Evolutionary conservation across 2,329 filamentous ascomycete genomes (phyloP), one percentile per base, ranked within the genome.

Genomic region (Fusarium sp.): DNA sequence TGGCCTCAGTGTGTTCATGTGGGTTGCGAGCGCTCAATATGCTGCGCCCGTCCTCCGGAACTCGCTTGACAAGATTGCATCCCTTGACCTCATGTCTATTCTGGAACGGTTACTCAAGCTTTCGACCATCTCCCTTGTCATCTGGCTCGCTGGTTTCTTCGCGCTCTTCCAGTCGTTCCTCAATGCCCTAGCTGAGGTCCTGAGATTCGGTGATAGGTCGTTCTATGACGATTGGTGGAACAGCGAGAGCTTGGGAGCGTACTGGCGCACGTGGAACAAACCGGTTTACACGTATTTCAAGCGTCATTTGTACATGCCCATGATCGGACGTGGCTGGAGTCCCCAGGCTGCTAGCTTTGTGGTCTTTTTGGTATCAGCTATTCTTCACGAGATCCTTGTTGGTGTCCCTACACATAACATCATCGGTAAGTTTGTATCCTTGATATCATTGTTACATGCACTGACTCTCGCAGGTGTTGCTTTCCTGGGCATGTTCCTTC

Each of bases 221-320:
- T 99, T 99, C 81, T 99, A 99, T 81, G 92, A 93, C 40, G 94
- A 97, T 78, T 99, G 96, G 96, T 99, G 96, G 96, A 99, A 99
- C 78, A 93, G 91, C 71, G 90, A 91, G 59, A 94, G 91, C 72
- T 85, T 98, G 10, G 93, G 95, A 37, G 88, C 88, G 7, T 99
- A 99, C 84, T 98, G 95, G 95, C 90, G 95, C 26, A 93, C 92
- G 2, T 99, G 96, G 96, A 99, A 99, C 83, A 97, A 97, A 80
- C 96, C 96, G 2, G 95, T 99, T 9, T 97, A 97, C 78, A 91
- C 94, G 64, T 99, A 97, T 81, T 98, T 99, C 91, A 95, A 93
- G 77, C 87, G 96, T 40, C 96, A 99, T 80, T 90, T 99, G 55
- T 98, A 96, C 83, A 91, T 92, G 41, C 96, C 96, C 2, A 86